Base-by-base conservation (phyloP, 2,329 filamentous ascomycete species). In the Xylaria sp. region DNA sequence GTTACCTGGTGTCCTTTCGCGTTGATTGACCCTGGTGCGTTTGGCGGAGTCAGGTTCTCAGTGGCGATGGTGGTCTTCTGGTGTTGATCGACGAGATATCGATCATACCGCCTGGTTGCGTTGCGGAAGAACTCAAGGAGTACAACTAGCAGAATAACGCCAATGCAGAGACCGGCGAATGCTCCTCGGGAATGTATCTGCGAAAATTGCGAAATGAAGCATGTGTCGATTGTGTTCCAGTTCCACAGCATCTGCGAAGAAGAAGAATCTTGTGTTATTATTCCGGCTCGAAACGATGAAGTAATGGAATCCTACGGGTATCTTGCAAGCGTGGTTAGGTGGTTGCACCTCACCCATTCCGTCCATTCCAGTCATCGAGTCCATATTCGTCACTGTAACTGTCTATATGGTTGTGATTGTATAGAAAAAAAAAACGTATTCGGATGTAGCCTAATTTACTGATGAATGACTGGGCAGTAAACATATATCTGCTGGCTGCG, bases 121-220 rank as follows among this genome's bases (percentile, higher is more conserved):
- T 92, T 90, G 60, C 93, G 91, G 25, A 96, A 84, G 64, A 90
- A 82, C 76, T 97, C 92, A 72, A 96, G 90, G 4, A 81, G 75
- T 59, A 95, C 84, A 72, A 93, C 91, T 63, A 97, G 88, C n/a
- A 90, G 81, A 67, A 93, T 83, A 41, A 93, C 89, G 68, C 91
- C 92, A 76, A 97, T 90, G 81, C 93, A 96, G 62, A 90, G 91
- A 28, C 89, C 92, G 39, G 91, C 92, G 77, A 97, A 96, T 84
- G 90, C 91, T 77, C 86, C 89, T 1, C 79, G 81, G 32, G 89
- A 91, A 18, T 83, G 90, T 20, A 95, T 86, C 74, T 89, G 89
- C 93, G 93, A 97, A n/a, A 85, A 83, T 7, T 78, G 74, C 23
- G 91, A 82, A 75, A 96, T 86, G 84, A 96, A 96, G 80, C 90